Evolutionary conservation across 495 filamentous ascomycete species (phyloP), one percentile per base, ranked within the genome.

Genomic region (Penicillium herquei): DNA sequence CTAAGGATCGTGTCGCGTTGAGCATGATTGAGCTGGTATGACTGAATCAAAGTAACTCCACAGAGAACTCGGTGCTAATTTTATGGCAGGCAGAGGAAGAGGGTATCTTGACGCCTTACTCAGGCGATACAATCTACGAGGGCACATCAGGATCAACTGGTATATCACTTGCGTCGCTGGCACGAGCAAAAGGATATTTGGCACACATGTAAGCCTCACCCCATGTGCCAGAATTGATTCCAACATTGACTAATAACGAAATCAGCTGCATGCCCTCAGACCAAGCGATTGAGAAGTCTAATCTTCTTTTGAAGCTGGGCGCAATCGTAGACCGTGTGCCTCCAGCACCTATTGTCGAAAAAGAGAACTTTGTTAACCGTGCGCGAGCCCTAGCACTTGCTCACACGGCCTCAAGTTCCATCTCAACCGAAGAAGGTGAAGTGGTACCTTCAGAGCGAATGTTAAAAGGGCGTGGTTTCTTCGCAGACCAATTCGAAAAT

Each of bases 401-500:
- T 44, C 94, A 96, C 65, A 87, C 85, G 9, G 69, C 66, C 8
- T 76, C 81, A 41, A 79, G 86, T 0, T 39, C 58, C 1, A 39
- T 56, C 12, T 12, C 52, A 7, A 54, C 55, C 17, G 41, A 56
- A 12, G 42, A 42, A 18, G 54, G 46, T 32, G 51, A 58, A 11
- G 53, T 56, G 9, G 56, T 63, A 40, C 55, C 54, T 8, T 50
- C 55, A 31, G 56, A 58, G 13, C 35, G 51, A 16, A 62, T 62
- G 26, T 59, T 52, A 3, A 56, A 56, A 11, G 77, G 79, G 30
- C 62, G 80, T 21, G 94, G 94, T 12, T 94, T 93, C 71, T 99
- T 99, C 70, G 92, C 92, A 0, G 89, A 99, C 67, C 94, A 99
- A 66, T 99, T 99, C 71, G 94, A 99, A 71, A 93, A 86, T 49